These are phyloP conservation scores for Logfia minima DNA, from an alignment of 129 eudicot genomes.

Conservation along the genomic window DNA sequence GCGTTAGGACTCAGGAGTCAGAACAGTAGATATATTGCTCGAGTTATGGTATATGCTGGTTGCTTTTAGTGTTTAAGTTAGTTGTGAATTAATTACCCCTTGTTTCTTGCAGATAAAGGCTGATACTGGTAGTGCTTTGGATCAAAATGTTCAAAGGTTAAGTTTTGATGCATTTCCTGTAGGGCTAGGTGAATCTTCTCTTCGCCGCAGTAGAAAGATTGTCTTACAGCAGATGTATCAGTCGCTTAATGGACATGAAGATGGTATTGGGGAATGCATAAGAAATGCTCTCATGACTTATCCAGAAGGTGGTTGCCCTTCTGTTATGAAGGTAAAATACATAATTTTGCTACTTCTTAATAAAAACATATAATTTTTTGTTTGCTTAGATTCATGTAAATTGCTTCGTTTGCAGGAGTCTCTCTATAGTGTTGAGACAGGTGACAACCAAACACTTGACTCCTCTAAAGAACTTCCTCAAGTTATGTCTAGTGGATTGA, in stretches of 20 bases:
- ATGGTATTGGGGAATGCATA: conserved; percentile 53
- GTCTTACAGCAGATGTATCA: conserved; percentile 47
- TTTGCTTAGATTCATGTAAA: conserved; percentile 16
- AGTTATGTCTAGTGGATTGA: conserved; percentile 41
- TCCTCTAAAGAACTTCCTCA: conserved; percentile 29
- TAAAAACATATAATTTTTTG: not conserved
- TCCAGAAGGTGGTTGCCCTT: conserved; percentile 34
- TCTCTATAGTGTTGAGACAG: conserved; percentile 35
- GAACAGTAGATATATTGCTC: not conserved
- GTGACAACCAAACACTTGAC: conserved; percentile 34
- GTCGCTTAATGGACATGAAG: conserved; percentile 48
- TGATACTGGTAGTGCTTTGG: conserved; percentile 34
- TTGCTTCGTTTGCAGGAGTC: conserved; percentile 47
- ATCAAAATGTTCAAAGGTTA: conserved; percentile 41
- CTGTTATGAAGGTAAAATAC: conserved; percentile 41
- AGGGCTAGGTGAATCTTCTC: conserved; percentile 40
- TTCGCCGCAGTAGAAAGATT: conserved; percentile 40
- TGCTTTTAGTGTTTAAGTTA: not conserved
- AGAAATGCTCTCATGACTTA: conserved; percentile 43
- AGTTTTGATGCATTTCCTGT: conserved; percentile 35
- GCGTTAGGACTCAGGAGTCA: not conserved
- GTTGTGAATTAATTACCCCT: conserved; percentile 9
- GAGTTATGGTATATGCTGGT: not conserved
- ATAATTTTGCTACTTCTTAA: not conserved
- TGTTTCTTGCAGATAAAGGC: conserved; percentile 44